These are phyloP conservation scores for Wickerhamomyces alni DNA, from an alignment of 805 yeast species.

Conservation along the genomic window DNA sequence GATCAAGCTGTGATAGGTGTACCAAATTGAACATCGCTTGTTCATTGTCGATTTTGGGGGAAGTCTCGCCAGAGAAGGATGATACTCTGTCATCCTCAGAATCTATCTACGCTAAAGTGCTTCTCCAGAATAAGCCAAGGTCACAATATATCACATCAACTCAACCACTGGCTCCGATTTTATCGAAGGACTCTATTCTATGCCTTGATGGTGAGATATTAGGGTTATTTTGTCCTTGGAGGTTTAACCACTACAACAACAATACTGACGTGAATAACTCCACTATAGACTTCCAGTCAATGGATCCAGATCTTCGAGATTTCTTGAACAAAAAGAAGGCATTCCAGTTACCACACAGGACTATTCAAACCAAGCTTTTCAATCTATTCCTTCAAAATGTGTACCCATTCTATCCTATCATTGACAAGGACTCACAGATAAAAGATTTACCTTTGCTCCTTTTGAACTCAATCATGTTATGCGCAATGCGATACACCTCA, in stretches of 20 bases:
- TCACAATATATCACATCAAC: conserved; percentile 9
- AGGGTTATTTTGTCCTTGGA: conserved; percentile 9
- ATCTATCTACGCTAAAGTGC: conserved; percentile 5
- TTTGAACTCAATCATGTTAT: conserved; percentile 5
- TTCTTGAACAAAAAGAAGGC: conserved; percentile 5
- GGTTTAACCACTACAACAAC: conserved; percentile 2
- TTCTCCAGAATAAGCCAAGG: conserved; percentile 4
- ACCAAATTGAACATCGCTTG: too few relatives aligned
- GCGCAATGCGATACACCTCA: conserved; percentile 2
- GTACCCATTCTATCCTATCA: conserved; percentile 6
- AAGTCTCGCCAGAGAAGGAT: conserved; percentile 1
- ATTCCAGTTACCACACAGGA: conserved; percentile 3
- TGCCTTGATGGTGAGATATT: conserved; percentile 9
- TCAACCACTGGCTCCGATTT: conserved; percentile 8
- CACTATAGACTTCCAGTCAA: background rate
- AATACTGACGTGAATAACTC: background rate
- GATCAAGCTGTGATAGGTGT: too few relatives aligned
- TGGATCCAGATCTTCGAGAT: conserved; percentile 5
- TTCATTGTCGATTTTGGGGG: background rate
- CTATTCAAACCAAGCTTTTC: conserved; percentile 1
- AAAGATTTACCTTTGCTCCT: conserved; percentile 3
- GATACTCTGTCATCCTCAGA: conserved; percentile 2
- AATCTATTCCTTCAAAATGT: conserved; percentile 2
- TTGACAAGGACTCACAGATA: conserved; percentile 1
- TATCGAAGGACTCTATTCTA: conserved; percentile 7